phyloP scores from a whole-genome alignment of 2,329 filamentous ascomycete genomes.

The Verticillium longisporum region DNA sequence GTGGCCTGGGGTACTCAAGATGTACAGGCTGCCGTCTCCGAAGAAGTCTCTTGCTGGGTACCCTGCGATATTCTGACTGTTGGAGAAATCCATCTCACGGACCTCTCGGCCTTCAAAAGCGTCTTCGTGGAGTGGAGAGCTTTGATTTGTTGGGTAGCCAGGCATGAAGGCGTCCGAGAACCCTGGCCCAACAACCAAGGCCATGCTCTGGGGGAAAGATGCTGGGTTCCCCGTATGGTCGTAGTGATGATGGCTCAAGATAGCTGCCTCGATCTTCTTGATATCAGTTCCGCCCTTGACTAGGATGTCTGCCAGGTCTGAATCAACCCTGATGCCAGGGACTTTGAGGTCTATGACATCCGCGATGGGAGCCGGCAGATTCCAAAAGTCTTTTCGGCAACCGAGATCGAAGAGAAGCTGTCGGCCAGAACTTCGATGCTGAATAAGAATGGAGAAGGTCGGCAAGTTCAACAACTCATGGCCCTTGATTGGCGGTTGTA shows the following conservation, averaged over 20 bases:
- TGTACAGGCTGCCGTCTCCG: constrained; percentile 5
- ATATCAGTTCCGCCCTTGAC: constrained; percentile 1
- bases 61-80: neutral
- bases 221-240: constrained; percentile 19
- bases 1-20: too few relatives aligned
- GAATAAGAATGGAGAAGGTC: constrained; percentile 2
- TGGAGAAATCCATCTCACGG: constrained; percentile 1
- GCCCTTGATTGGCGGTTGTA: too few relatives aligned
- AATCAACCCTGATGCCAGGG: constrained; percentile 4
- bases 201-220: constrained; percentile 13
- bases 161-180: constrained; percentile 10
- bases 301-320: neutral
- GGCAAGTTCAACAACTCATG: constrained; percentile 8
- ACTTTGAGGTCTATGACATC: constrained; percentile 2
- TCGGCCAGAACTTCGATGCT: neutral
- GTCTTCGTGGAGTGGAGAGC: constrained; percentile 7
- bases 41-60: constrained; percentile 4
- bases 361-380: constrained; percentile 3
- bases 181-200: constrained; percentile 16
- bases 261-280: neutral
- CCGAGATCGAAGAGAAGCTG: constrained; percentile 6
- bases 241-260: constrained; percentile 15
- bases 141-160: constrained; percentile 8
- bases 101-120: constrained; percentile 5
- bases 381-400: constrained; percentile 6